Percentiles rank a stretch among this genome's conserved stretches.
Conservation (phyloP, 805 yeast genomes). For the Candida coquimbonensis region DNA sequence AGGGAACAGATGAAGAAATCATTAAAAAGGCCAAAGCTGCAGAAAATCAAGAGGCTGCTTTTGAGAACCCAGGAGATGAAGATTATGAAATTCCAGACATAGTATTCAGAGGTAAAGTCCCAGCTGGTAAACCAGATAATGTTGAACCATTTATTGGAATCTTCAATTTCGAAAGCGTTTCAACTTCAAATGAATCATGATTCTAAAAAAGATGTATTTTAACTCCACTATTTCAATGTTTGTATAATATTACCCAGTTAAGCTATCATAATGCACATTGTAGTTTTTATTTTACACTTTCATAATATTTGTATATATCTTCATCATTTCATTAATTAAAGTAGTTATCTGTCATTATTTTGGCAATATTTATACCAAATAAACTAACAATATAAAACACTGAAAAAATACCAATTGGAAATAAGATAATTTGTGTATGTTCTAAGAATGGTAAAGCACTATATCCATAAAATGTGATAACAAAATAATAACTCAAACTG, state of each 20-base stretch:
- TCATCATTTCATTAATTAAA: slow-evolving; percentile 9
- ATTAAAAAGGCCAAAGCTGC: slow-evolving; percentile 8
- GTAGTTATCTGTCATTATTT: slow-evolving; percentile 41
- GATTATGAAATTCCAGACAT: slow-evolving; percentile 39
- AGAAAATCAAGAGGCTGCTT: slow-evolving; percentile 9
- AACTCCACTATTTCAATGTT: too few relatives aligned
- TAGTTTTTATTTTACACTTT: too few relatives aligned
- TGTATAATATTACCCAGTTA: background rate
- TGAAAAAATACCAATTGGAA: slow-evolving; percentile 57
- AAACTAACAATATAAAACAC: slow-evolving; percentile 54
- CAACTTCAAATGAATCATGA: background rate
- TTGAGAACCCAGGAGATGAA: slow-evolving; percentile 27
- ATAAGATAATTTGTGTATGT: slow-evolving; percentile 52
- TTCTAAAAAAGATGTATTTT: too few relatives aligned
- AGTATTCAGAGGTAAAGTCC: slow-evolving; percentile 44
- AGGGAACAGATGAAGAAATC: slow-evolving; percentile 7
- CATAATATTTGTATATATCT: background rate
- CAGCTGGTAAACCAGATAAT: slow-evolving; percentile 45
- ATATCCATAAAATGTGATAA: slow-evolving; percentile 86
- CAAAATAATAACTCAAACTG: slow-evolving; percentile 68
- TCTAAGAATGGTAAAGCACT: slow-evolving; percentile 62
- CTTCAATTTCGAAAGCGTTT: slow-evolving; percentile 37
- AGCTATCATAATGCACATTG: too few relatives aligned
- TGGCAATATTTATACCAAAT: slow-evolving; percentile 69
- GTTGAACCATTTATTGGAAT: slow-evolving; percentile 51